A percentile compares a stretch with the other conserved stretches of the same genome.
phyloP scores from a whole-genome alignment of 768 basidiomycete species.

The Cystobasidium tubakii region DNA sequence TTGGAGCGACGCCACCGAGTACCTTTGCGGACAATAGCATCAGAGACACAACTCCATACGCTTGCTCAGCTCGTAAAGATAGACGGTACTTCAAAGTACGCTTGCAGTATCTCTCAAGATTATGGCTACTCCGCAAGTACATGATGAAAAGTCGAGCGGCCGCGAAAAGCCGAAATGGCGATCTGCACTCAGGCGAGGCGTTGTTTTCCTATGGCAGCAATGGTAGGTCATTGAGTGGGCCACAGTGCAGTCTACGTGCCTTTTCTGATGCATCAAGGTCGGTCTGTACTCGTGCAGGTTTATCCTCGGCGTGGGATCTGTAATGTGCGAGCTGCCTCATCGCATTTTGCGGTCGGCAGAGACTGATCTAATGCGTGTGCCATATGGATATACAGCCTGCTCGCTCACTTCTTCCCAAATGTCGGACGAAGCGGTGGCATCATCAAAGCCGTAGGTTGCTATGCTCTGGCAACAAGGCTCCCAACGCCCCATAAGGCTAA shows the following conservation, averaged over 20 bases:
- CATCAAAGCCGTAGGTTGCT: conserved; percentile 40
- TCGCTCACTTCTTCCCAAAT: conserved; percentile 45
- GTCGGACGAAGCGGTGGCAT: conserved; percentile 46
- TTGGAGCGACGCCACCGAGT: neutral
- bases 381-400: conserved; percentile 26
- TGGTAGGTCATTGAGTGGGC: neutral
- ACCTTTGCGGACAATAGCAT: neutral
- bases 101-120: no score
- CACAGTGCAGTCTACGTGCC: neutral
- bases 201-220: conserved; percentile 1
- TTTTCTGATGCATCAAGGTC: neutral
- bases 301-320: neutral
- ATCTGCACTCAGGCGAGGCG: neutral
- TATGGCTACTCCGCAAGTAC: neutral
- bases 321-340: neutral
- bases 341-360: no score
- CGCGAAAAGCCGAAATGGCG: conserved; percentile 1
- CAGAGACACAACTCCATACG: neutral
- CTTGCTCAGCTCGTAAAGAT: neutral
- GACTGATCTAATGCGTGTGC: no score
- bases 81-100: no score
- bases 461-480: no score
- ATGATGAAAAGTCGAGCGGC: neutral
- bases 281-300: neutral
- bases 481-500: no score